Percentiles rank a stretch among this genome's conserved stretches.
These are phyloP conservation scores for Talaromyces nanjingensis DNA, from an alignment of 495 filamentous ascomycete species.

Conservation along the genomic window DNA sequence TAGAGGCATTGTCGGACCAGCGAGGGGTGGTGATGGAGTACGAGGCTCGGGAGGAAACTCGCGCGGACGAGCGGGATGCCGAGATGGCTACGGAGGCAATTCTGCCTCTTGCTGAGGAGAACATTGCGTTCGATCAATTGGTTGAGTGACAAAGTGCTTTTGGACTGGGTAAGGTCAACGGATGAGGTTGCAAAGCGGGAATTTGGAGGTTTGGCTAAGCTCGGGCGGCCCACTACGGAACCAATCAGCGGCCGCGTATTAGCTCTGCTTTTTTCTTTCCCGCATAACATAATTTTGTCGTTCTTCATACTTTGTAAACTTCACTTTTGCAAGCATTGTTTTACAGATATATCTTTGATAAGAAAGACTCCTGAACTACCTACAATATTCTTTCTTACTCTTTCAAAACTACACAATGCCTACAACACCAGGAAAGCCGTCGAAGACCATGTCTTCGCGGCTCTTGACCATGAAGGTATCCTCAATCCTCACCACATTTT, in stretches of 20 bases:
- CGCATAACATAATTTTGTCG: not conserved
- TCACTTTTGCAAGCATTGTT: not conserved
- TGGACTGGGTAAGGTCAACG: not conserved
- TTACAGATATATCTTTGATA: not conserved
- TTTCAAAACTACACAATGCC: slow-evolving; percentile 21
- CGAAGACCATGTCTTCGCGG: slow-evolving; percentile 80
- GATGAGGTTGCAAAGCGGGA: slow-evolving; percentile 8
- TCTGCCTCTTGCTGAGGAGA: slow-evolving; percentile 48
- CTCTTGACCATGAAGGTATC: slow-evolving; percentile 84
- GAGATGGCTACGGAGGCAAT: slow-evolving; percentile 27
- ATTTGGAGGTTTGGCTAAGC: slow-evolving; percentile 8
- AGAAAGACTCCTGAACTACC: not conserved
- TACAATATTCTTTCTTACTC: not conserved
- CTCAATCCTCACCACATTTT: no score
- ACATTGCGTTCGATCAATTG: slow-evolving; percentile 34
- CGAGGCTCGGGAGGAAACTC: slow-evolving; percentile 30
- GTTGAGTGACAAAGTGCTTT: not conserved
- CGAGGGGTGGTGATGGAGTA: slow-evolving; percentile 44
- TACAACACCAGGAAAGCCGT: slow-evolving; percentile 24
- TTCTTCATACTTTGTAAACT: not conserved
- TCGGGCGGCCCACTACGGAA: not conserved
- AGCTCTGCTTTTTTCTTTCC: not conserved
- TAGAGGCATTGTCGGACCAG: slow-evolving; percentile 37
- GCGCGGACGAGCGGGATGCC: slow-evolving; percentile 25
- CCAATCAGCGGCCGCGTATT: slow-evolving; percentile 6